phyloP scores from a whole-genome alignment of 805 yeast genomes.

The Monosporozyma unispora region DNA sequence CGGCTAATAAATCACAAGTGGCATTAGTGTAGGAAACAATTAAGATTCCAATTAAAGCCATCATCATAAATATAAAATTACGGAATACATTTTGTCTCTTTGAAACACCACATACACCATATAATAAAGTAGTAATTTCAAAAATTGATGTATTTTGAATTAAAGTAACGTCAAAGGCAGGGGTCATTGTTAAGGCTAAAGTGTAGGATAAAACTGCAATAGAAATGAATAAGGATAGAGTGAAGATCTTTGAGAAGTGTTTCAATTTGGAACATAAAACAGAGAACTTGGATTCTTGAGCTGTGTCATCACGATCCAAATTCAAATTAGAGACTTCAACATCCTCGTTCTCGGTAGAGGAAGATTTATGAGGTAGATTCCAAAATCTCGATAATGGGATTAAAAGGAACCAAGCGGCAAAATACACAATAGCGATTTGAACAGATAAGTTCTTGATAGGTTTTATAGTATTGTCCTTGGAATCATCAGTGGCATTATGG shows the following conservation, averaged over 20 bases:
- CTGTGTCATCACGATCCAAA: background rate
- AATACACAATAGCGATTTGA: conserved; percentile 19
- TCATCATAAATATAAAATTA: conserved; percentile 23
- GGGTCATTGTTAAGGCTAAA: conserved; percentile 21
- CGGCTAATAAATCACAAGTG: conserved; percentile 26
- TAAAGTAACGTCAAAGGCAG: conserved; percentile 27
- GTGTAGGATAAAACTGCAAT: conserved; percentile 17
- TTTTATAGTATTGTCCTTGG: background rate
- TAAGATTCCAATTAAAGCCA: conserved; percentile 23
- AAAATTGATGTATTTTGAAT: conserved; percentile 27
- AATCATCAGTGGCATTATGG: background rate
- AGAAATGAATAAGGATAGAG: conserved; percentile 15
- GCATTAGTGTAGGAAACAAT: conserved; percentile 28
- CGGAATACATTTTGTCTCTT: conserved; percentile 20
- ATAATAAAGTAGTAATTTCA: conserved; percentile 27
- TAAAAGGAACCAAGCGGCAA: conserved; percentile 20
- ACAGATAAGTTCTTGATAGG: conserved; percentile 8
- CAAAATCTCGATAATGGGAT: conserved; percentile 16
- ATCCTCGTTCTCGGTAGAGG: background rate
- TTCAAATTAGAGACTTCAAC: background rate
- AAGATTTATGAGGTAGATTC: conserved; percentile 5
- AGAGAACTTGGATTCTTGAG: background rate
- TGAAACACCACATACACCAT: conserved; percentile 25
- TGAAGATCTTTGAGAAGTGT: conserved; percentile 10
- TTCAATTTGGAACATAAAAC: background rate